Conservation (phyloP, 1,284 basidiomycete genomes). For the Xanthoconium separans region DNA sequence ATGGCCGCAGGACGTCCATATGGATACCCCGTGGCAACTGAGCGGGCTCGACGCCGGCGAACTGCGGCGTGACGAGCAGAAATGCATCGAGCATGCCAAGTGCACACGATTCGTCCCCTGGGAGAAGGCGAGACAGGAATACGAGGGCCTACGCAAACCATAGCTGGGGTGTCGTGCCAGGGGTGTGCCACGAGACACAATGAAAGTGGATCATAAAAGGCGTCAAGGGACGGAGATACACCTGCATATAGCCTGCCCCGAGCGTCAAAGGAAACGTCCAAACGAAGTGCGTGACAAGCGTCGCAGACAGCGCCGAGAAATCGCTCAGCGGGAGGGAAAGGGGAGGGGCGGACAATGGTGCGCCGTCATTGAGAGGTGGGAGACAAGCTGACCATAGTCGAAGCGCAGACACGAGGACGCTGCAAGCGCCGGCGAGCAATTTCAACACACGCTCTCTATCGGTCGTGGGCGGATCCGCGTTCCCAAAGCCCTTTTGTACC, state of each 20-base stretch:
- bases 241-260: slow-evolving; percentile 22
- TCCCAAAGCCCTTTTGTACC: slow-evolving; percentile 10
- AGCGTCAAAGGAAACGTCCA: slow-evolving; percentile 39
- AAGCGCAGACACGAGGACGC: slow-evolving; percentile 47
- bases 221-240: slow-evolving; percentile 52
- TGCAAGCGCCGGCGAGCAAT: slow-evolving; percentile 11
- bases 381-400: slow-evolving; percentile 64
- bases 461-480: background rate
- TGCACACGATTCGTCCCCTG: slow-evolving; percentile 60
- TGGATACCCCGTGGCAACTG: slow-evolving; percentile 26
- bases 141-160: slow-evolving; percentile 67
- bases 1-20: slow-evolving; percentile 51
- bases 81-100: slow-evolving; percentile 21
- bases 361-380: no score
- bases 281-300: slow-evolving; percentile 47
- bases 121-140: slow-evolving; percentile 52
- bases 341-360: slow-evolving; percentile 42
- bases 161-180: slow-evolving; percentile 50
- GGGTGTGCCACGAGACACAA: slow-evolving; percentile 52
- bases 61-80: slow-evolving; percentile 18
- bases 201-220: slow-evolving; percentile 54
- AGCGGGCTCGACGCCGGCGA: slow-evolving; percentile 10
- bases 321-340: slow-evolving; percentile 56
- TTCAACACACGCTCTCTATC: slow-evolving; percentile 9
- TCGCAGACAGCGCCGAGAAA: slow-evolving; percentile 52